A percentile compares a stretch with the other conserved stretches of the same genome.
Evolutionary conservation across 768 basidiomycete species (phyloP).

Genomic region (Kwoniella shandongensis): DNA sequence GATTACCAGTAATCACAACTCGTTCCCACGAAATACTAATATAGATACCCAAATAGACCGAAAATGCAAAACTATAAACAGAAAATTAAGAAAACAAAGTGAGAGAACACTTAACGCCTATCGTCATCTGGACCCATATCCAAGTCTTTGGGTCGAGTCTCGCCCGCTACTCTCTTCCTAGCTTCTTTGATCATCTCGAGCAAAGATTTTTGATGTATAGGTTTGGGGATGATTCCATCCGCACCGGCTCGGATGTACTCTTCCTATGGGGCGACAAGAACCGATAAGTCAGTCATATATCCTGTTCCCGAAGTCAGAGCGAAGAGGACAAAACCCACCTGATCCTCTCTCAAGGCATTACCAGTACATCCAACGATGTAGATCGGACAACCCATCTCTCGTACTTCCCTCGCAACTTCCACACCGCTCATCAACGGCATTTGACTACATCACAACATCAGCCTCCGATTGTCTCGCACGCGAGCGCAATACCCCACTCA

Average conservation of each 20-base stretch:
- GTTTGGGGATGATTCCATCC: constrained; percentile 51
- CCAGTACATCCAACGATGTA: constrained; percentile 52
- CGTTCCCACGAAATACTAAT: too few relatives aligned
- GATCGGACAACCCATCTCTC: constrained; percentile 44
- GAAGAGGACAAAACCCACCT: constrained; percentile 10
- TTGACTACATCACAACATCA: constrained; percentile 34
- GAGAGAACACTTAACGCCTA: too few relatives aligned
- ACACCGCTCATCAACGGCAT: constrained; percentile 54
- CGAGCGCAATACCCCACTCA: constrained; percentile 19
- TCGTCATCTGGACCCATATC: too few relatives aligned
- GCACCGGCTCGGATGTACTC: constrained; percentile 50
- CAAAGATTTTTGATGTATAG: constrained; percentile 46
- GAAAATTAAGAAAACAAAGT: too few relatives aligned
- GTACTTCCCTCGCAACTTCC: constrained; percentile 47
- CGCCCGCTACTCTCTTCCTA: constrained; percentile 40
- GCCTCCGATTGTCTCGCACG: neutral
- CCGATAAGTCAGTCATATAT: neutral
- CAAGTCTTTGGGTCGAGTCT: constrained; percentile 39
- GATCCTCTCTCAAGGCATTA: constrained; percentile 52
- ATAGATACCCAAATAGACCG: too few relatives aligned
- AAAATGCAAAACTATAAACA: too few relatives aligned
- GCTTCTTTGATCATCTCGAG: constrained; percentile 46
- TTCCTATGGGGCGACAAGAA: constrained; percentile 15
- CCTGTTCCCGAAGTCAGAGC: neutral
- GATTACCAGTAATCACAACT: too few relatives aligned